These are phyloP conservation scores for Alternaria burnsii DNA, from an alignment of 2,329 filamentous ascomycete species.

Conservation along the genomic window DNA sequence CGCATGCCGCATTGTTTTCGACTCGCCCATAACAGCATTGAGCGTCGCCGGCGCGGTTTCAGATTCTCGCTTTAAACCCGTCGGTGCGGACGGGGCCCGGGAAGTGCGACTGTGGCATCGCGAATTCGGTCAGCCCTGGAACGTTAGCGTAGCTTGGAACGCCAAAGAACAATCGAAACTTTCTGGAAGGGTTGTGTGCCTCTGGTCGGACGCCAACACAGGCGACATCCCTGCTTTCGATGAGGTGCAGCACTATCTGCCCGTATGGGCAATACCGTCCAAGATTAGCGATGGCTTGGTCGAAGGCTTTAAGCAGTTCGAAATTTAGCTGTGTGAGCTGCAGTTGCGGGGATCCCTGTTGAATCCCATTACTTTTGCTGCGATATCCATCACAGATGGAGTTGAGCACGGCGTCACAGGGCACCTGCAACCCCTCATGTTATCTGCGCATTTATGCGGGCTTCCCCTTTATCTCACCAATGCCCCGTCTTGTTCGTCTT, in stretches of 20 bases:
- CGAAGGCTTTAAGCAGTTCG: constrained; percentile 77
- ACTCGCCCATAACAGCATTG: constrained; percentile 71
- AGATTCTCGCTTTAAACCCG: constrained; percentile 71
- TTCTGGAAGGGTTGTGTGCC: constrained; percentile 74
- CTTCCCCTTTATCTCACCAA: constrained; percentile 17
- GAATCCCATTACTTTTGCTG: constrained; percentile 39
- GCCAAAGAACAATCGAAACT: constrained; percentile 41
- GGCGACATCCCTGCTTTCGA: constrained; percentile 83
- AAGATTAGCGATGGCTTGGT: constrained; percentile 82
- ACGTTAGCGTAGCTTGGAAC: constrained; percentile 75
- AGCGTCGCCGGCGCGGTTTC: constrained; percentile 68
- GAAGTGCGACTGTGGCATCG: constrained; percentile 84
- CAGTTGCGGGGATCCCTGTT: constrained; percentile 37
- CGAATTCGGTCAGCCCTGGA: constrained; percentile 79
- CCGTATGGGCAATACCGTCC: constrained; percentile 79
- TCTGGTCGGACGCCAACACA: constrained; percentile 87
- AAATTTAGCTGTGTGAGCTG: constrained; percentile 31
- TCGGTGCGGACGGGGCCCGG: constrained; percentile 69
- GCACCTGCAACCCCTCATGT: constrained; percentile 34
- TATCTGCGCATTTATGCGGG: constrained; percentile 27
- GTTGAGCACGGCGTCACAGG: constrained; percentile 40
- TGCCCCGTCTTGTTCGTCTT: constrained; percentile 5
- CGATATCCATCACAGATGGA: constrained; percentile 45
- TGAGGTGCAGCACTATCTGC: constrained; percentile 78
- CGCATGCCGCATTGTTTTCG: constrained; percentile 77